Conservation (phyloP, 2,329 filamentous ascomycete genomes). For the Thermothelomyces thermophilus region DNA sequence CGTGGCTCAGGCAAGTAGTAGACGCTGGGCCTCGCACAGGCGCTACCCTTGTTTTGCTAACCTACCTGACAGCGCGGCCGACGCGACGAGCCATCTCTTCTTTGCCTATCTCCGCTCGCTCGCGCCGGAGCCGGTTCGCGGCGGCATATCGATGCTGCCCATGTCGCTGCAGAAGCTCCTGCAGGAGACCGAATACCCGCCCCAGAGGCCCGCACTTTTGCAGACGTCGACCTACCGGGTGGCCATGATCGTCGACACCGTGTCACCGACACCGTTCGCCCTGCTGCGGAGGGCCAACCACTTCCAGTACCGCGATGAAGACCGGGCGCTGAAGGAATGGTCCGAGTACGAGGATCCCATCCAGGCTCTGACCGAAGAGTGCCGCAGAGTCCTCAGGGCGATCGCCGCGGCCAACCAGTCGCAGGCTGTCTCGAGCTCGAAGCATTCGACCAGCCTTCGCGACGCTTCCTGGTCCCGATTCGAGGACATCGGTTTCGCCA, state of each 20-base stretch:
- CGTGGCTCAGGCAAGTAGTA: constrained; percentile 65
- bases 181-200: constrained; percentile 90
- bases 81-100: constrained; percentile 94
- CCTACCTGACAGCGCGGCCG: constrained; percentile 63
- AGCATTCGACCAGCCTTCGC: constrained; percentile 64
- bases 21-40: not conserved
- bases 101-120: constrained; percentile 93
- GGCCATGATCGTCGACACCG: constrained; percentile 91
- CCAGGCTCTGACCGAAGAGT: constrained; percentile 85
- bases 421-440: constrained; percentile 57
- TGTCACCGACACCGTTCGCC: constrained; percentile 91
- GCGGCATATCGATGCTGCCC: constrained; percentile 77
- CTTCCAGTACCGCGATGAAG: constrained; percentile 90
- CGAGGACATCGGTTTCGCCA: constrained; percentile 87
- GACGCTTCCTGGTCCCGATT: constrained; percentile 97
- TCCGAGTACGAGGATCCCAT: constrained; percentile 86
- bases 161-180: constrained; percentile 86
- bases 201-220: constrained; percentile 67
- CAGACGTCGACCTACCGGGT: constrained; percentile 80
- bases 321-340: constrained; percentile 76
- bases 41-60: constrained; percentile 7
- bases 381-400: constrained; percentile 78
- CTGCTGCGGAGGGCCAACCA: constrained; percentile 85
- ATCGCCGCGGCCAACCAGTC: constrained; percentile 88
- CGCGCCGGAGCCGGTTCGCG: constrained; percentile 69